These are phyloP conservation scores for Aspergillus avenaceus DNA, from an alignment of 495 filamentous ascomycete genomes.

Conservation along the genomic window DNA sequence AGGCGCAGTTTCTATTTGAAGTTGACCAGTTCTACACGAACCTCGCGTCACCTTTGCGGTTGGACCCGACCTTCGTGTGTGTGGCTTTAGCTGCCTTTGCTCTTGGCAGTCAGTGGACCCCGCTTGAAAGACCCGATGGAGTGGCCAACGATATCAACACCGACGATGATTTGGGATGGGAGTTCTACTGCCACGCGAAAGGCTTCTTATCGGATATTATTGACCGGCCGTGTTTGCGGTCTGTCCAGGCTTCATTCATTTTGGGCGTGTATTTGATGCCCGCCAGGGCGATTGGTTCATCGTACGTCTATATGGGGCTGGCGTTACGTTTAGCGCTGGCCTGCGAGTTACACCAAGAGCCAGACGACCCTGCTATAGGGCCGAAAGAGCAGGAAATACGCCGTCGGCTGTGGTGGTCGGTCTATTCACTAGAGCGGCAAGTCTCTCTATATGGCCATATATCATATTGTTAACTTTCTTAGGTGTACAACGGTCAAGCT, in stretches of 20 bases:
- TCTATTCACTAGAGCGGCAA: slow-evolving; percentile 26
- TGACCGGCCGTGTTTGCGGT: slow-evolving; percentile 13
- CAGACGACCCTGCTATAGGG: slow-evolving; percentile 7
- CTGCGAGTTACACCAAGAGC: slow-evolving; percentile 32
- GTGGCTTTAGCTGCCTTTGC: slow-evolving; percentile 19
- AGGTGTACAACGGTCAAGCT: slow-evolving; percentile 20
- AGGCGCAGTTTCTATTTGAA: slow-evolving; percentile 15
- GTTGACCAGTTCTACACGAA: slow-evolving; percentile 18
- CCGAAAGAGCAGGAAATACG: slow-evolving; percentile 15
- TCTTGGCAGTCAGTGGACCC: slow-evolving; percentile 22
- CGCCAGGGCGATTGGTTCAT: slow-evolving; percentile 17
- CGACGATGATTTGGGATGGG: slow-evolving; percentile 11
- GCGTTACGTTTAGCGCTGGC: slow-evolving; percentile 39
- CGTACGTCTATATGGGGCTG: slow-evolving; percentile 30
- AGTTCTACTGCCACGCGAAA: slow-evolving; percentile 14
- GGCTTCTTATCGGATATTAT: slow-evolving; percentile 20
- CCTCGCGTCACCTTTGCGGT: slow-evolving; percentile 7
- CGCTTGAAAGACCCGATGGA: slow-evolving; percentile 13
- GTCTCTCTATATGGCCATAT: too few species aligned
- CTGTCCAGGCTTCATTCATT: slow-evolving; percentile 20
- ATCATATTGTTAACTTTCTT: not conserved
- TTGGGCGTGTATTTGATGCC: slow-evolving; percentile 24
- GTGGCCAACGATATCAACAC: not conserved
- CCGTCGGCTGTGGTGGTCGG: slow-evolving; percentile 22
- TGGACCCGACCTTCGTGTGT: slow-evolving; percentile 15